Conservation (phyloP, 345 rosid species). For the Euphorbia peplus region DNA sequence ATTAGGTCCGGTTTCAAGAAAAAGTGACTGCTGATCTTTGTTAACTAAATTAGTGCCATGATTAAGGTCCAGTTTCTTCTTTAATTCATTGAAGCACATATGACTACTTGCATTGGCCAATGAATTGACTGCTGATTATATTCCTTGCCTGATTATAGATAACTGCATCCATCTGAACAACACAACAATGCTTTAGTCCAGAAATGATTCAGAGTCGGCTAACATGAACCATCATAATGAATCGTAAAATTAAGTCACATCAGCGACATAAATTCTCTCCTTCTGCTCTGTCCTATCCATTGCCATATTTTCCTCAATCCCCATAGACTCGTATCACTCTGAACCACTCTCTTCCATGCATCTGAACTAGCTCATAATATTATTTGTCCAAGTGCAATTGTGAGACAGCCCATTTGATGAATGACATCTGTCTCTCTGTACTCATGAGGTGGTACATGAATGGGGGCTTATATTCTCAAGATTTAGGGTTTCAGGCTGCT, state of each 20-base stretch:
- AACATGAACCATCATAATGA: too few relatives aligned
- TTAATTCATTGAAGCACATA: neutral
- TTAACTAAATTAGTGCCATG: too few relatives aligned
- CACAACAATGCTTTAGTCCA: too few relatives aligned
- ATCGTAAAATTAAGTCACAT: too few relatives aligned
- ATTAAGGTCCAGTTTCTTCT: too few relatives aligned
- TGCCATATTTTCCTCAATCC: too few relatives aligned
- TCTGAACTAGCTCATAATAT: neutral
- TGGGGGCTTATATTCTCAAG: neutral
- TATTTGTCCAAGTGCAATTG: neutral
- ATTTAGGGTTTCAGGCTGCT: neutral
- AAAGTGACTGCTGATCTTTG: too few relatives aligned
- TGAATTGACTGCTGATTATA: neutral
- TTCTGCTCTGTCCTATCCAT: too few relatives aligned
- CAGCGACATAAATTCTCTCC: too few relatives aligned
- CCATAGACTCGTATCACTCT: too few relatives aligned
- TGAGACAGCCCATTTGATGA: neutral
- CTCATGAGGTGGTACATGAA: neutral
- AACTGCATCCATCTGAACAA: neutral
- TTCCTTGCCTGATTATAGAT: neutral
- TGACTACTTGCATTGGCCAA: neutral
- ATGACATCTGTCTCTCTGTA: neutral
- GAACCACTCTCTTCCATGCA: too few relatives aligned
- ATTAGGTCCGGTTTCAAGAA: neutral
- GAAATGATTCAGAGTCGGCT: too few relatives aligned